These are phyloP conservation scores for Microbotryomycetes sp. DNA, from an alignment of 1,284 basidiomycete genomes.

Conservation along the genomic window DNA sequence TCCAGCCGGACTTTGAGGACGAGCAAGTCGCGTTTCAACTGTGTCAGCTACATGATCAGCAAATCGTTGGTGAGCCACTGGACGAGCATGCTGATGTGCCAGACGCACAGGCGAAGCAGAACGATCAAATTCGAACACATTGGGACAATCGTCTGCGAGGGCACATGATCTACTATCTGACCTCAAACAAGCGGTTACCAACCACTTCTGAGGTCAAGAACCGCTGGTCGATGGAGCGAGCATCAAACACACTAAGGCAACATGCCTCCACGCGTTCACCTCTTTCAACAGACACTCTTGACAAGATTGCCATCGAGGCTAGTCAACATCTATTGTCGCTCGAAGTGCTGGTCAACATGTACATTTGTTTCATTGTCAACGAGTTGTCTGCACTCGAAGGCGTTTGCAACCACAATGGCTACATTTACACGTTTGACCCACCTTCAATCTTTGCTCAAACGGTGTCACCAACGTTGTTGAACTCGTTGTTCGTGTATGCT, in stretches of 20 bases:
- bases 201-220: not conserved
- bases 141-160: constrained; percentile 9
- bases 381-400: constrained; percentile 36
- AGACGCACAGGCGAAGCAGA: not conserved
- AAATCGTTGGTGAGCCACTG: not conserved
- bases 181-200: not conserved
- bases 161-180: constrained; percentile 18
- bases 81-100: not conserved
- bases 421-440: constrained; percentile 37
- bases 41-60: constrained; percentile 5
- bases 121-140: not conserved
- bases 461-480: constrained; percentile 23
- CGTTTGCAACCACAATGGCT: constrained; percentile 17
- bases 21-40: constrained; percentile 24
- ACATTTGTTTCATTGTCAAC: constrained; percentile 26
- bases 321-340: constrained; percentile 27
- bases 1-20: constrained; percentile 37
- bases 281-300: too few species aligned
- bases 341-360: constrained; percentile 24
- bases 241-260: not conserved
- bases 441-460: constrained; percentile 36
- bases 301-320: not conserved
- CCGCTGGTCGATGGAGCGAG: not conserved
- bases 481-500: constrained; percentile 19
- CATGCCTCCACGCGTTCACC: too few species aligned